Evolutionary conservation across 108 stramenopile genomes (phyloP).

Genomic region (Parietichytrium sp.): DNA sequence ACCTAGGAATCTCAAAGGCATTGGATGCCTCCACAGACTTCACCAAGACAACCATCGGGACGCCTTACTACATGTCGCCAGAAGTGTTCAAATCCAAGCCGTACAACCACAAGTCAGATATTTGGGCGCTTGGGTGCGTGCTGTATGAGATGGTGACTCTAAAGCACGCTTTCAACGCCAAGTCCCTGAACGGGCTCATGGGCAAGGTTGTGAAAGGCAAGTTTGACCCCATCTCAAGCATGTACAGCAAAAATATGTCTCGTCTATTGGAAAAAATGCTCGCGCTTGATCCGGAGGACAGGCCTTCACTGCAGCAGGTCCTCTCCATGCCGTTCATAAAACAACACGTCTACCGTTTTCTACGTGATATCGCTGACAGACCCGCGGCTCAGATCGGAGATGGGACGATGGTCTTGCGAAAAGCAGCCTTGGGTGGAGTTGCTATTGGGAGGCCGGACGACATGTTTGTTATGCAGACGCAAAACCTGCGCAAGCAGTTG

Average conservation of each 20-base stretch:
- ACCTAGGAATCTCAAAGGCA: slow-evolving; percentile 66
- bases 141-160: slow-evolving; percentile 63
- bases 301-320: slow-evolving; percentile 50
- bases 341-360: slow-evolving; percentile 45
- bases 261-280: slow-evolving; percentile 50
- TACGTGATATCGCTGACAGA: slow-evolving; percentile 44
- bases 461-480: not conserved
- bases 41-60: slow-evolving; percentile 66
- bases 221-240: slow-evolving; percentile 46
- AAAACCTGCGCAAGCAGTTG: not conserved
- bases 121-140: slow-evolving; percentile 65
- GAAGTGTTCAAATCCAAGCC: slow-evolving; percentile 61
- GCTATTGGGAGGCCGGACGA: not conserved
- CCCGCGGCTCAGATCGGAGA: slow-evolving; percentile 42
- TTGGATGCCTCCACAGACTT: slow-evolving; percentile 67
- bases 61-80: slow-evolving; percentile 66
- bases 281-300: slow-evolving; percentile 3
- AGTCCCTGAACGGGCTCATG: slow-evolving; percentile 50
- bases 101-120: slow-evolving; percentile 60
- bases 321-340: slow-evolving; percentile 50
- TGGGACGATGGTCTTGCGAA: slow-evolving; percentile 46
- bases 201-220: slow-evolving; percentile 50
- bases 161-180: slow-evolving; percentile 60
- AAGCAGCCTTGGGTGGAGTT: not conserved
- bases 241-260: slow-evolving; percentile 38